Evolutionary conservation across 768 basidiomycete species (phyloP).

Genomic region (Collybia mongolica): DNA sequence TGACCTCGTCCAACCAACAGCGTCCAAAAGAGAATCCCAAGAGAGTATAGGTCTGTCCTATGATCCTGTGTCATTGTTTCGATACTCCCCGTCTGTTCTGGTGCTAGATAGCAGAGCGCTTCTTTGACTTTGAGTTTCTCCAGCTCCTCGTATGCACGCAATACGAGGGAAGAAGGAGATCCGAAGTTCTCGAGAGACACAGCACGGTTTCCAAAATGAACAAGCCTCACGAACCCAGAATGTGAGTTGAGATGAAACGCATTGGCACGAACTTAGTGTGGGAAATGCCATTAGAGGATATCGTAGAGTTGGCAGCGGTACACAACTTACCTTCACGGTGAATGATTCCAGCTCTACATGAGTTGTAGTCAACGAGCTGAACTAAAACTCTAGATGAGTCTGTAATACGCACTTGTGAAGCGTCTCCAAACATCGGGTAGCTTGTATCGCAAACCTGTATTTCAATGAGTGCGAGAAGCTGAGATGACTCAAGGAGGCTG

Average conservation of each 20-base stretch:
- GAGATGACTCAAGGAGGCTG: not conserved
- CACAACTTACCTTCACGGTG: conserved; percentile 63
- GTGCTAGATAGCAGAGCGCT: conserved; percentile 72
- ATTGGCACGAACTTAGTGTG: conserved; percentile 60
- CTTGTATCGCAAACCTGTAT: conserved; percentile 69
- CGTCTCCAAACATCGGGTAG: conserved; percentile 67
- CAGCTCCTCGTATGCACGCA: conserved; percentile 56
- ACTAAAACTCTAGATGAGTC: conserved; percentile 1
- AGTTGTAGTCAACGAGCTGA: conserved; percentile 5
- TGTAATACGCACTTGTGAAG: conserved; percentile 50
- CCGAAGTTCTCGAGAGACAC: conserved; percentile 71
- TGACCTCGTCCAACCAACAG: conserved; percentile 68
- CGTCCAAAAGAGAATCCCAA: conserved; percentile 75
- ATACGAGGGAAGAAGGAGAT: conserved; percentile 67
- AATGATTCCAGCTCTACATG: conserved; percentile 48
- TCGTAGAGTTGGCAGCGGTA: too few relatives aligned
- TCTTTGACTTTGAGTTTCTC: conserved; percentile 74
- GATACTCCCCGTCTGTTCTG: conserved; percentile 74
- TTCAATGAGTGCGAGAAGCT: conserved; percentile 3
- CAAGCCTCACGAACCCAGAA: conserved; percentile 66
- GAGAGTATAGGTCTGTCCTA: conserved; percentile 70
- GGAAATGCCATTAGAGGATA: not conserved
- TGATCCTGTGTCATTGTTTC: conserved; percentile 74
- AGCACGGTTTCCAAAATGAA: conserved; percentile 75
- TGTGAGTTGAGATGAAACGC: conserved; percentile 74